Percentiles rank a stretch among this genome's conserved stretches.
Evolutionary conservation across 1,284 basidiomycete genomes (phyloP).

Genomic region (Somion occarium): DNA sequence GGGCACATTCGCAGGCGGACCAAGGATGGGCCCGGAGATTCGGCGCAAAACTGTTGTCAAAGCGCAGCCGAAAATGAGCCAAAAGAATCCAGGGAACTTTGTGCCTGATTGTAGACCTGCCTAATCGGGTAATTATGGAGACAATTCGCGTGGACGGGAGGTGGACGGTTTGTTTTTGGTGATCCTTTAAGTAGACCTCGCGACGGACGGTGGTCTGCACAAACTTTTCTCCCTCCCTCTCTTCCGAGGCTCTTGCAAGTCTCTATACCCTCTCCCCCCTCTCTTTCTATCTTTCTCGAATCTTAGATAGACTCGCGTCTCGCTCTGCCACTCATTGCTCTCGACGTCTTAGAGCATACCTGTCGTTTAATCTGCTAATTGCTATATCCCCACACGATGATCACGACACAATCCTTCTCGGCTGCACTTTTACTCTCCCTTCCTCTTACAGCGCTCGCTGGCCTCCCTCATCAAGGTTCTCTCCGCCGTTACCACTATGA

Average conservation of each 20-base stretch:
- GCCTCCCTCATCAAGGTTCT: constrained; percentile 8
- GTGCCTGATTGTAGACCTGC: too few species aligned
- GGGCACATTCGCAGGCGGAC: background rate
- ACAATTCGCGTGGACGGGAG: too few species aligned
- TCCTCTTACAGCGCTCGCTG: constrained; percentile 19
- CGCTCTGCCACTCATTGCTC: constrained; percentile 2
- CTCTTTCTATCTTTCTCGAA: constrained; percentile 3
- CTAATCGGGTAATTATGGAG: too few species aligned
- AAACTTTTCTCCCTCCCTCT: constrained; percentile 8
- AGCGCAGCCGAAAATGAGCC: background rate
- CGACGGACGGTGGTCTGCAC: background rate
- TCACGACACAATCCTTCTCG: constrained; percentile 18
- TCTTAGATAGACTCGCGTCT: constrained; percentile 2
- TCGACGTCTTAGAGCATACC: constrained; percentile 5
- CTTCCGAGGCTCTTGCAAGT: background rate
- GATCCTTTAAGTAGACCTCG: background rate
- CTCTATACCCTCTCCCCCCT: constrained; percentile 1
- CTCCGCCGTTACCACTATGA: constrained; percentile 15
- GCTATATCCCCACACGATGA: constrained; percentile 1
- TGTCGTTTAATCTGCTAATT: background rate
- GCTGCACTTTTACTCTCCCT: constrained; percentile 18
- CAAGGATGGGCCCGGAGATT: background rate
- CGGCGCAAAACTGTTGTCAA: background rate
- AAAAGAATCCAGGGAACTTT: background rate
- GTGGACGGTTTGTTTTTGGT: background rate